A percentile compares a stretch with the other conserved stretches of the same genome.
Conservation (phyloP, 2,329 filamentous ascomycete genomes). For the Trichoderma endophyticum region DNA sequence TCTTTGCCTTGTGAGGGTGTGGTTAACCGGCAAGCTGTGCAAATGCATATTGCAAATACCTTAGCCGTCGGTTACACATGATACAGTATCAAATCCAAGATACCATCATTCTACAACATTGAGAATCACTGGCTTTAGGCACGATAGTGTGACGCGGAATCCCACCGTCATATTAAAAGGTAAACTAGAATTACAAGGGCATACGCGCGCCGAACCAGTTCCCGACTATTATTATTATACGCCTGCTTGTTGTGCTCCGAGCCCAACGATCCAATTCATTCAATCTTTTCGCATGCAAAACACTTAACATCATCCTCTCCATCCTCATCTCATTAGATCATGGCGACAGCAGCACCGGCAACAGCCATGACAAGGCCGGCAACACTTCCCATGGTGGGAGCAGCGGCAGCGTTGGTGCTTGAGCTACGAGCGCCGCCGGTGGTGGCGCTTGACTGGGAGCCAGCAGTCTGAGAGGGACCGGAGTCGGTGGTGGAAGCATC, state of each 20-base stretch:
- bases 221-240: neutral
- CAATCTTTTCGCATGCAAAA: neutral
- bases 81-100: neutral
- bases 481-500: conserved; percentile 21
- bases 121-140: neutral
- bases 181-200: conserved; percentile 13
- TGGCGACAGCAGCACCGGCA: conserved; percentile 37
- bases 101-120: neutral
- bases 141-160: neutral
- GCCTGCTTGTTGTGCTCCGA: neutral
- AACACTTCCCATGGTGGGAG: conserved; percentile 32
- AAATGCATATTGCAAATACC: neutral
- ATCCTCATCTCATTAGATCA: conserved; percentile 29
- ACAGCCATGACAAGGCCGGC: conserved; percentile 37
- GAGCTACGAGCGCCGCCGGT: neutral
- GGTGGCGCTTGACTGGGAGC: conserved; percentile 19
- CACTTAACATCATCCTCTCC: neutral
- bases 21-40: neutral
- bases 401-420: conserved; percentile 27
- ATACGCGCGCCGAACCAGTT: conserved; percentile 10
- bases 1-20: neutral
- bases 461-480: conserved; percentile 11
- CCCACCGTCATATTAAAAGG: conserved; percentile 4
- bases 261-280: neutral
- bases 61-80: neutral